A percentile compares a stretch with the other conserved stretches of the same genome.
phyloP scores from a whole-genome alignment of 768 basidiomycete genomes.

The Hortiboletus flavorubellus region DNA sequence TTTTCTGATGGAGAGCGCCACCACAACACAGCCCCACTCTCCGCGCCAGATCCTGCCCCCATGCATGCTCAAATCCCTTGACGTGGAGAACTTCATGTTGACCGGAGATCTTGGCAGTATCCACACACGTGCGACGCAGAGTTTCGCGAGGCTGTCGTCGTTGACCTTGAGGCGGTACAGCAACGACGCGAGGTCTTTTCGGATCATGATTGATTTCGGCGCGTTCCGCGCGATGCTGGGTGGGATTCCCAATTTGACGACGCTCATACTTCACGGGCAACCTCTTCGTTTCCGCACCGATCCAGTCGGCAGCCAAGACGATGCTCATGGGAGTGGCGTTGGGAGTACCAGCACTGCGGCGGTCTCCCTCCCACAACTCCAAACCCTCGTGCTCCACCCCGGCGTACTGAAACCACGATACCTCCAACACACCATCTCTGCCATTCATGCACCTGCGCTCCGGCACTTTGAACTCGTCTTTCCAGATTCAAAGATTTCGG shows the following conservation, averaged over 20 bases:
- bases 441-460: constrained; percentile 26
- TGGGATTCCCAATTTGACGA: constrained; percentile 23
- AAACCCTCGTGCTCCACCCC: constrained; percentile 30
- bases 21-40: neutral
- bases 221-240: constrained; percentile 25
- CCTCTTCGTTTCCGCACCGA: constrained; percentile 25
- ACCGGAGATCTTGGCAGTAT: constrained; percentile 19
- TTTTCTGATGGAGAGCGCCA: constrained; percentile 21
- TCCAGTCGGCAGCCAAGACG: constrained; percentile 4
- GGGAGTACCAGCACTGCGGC: neutral
- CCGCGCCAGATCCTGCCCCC: neutral
- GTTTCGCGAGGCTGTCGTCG: constrained; percentile 22
- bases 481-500: constrained; percentile 28
- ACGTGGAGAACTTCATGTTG: constrained; percentile 28
- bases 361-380: constrained; percentile 26
- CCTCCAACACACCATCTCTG: constrained; percentile 28
- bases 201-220: constrained; percentile 29
- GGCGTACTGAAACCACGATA: constrained; percentile 31
- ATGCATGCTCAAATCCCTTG: constrained; percentile 25
- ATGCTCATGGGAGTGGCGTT: neutral
- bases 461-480: constrained; percentile 34
- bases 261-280: constrained; percentile 28
- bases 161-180: constrained; percentile 28
- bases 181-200: constrained; percentile 25
- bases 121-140: constrained; percentile 11